These are phyloP conservation scores for Sclerotinia minor DNA, from an alignment of 2,329 filamentous ascomycete genomes.

Conservation along the genomic window DNA sequence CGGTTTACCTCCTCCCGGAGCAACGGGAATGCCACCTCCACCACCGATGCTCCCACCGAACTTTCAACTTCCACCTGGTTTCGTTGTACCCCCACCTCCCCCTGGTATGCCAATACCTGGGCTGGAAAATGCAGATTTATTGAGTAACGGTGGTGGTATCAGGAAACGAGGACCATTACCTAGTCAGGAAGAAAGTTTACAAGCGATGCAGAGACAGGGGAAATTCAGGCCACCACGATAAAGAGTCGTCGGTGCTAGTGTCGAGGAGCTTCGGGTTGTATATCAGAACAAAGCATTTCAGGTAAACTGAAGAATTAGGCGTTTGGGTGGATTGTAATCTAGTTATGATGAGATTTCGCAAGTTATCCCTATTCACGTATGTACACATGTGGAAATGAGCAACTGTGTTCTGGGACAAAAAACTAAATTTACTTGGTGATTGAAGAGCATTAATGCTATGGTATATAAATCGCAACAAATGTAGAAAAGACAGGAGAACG, in stretches of 20 bases:
- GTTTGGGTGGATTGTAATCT: conserved; percentile 13
- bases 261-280: conserved; percentile 4
- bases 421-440: conserved; percentile 4
- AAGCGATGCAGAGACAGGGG: conserved; percentile 70
- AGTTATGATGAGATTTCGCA: conserved; percentile 2
- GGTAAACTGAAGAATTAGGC: conserved; percentile 8
- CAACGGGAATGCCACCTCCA: conserved; percentile 43
- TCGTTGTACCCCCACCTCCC: conserved; percentile 44
- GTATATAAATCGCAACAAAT: conserved; percentile 22
- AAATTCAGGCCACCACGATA: conserved; percentile 55
- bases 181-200: conserved; percentile 79
- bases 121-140: conserved; percentile 31
- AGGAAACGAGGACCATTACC: conserved; percentile 70
- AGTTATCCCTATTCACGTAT: not conserved
- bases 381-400: not conserved
- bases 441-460: conserved; percentile 27
- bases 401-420: not conserved
- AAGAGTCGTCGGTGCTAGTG: not conserved
- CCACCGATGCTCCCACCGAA: conserved; percentile 50
- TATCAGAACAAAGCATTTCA: conserved; percentile 22
- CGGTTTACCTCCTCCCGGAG: conserved; percentile 58
- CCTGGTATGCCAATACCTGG: conserved; percentile 42
- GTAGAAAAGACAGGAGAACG: conserved; percentile 23
- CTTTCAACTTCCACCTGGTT: conserved; percentile 38
- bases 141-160: conserved; percentile 44